These are phyloP conservation scores for Lathyrus sativus DNA, from an alignment of 306 rosid species.

Conservation along the genomic window DNA sequence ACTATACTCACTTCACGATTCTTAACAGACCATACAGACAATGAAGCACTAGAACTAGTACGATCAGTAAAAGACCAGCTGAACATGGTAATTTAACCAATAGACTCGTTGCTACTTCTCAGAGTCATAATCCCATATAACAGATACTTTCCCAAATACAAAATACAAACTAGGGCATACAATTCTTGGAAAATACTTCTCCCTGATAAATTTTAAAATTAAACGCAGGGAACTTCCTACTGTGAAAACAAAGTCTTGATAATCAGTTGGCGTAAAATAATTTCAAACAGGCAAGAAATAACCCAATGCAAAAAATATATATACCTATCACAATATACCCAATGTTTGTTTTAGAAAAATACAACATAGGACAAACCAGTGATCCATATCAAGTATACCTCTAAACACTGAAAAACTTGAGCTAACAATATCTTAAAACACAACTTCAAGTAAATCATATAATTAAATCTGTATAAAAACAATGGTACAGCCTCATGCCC, in stretches of 20 bases:
- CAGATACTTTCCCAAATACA: slow-evolving; percentile 1
- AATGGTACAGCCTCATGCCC: slow-evolving; percentile 28
- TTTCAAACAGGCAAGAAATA: slow-evolving; percentile 7
- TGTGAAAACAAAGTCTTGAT: slow-evolving; percentile 16
- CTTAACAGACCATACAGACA: neutral
- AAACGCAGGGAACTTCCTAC: slow-evolving; percentile 3
- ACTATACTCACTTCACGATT: neutral
- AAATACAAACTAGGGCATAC: slow-evolving; percentile 19
- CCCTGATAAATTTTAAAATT: neutral
- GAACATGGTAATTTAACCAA: slow-evolving; percentile 3
- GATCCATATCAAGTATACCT: slow-evolving; percentile 38
- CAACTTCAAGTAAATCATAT: slow-evolving; percentile 38
- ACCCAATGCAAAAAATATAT: slow-evolving; percentile 15
- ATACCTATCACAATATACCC: slow-evolving; percentile 32
- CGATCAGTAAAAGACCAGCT: neutral
- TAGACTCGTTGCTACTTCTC: neutral
- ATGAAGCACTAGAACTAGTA: neutral
- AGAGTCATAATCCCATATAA: neutral
- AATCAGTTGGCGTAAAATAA: slow-evolving; percentile 1
- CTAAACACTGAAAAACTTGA: slow-evolving; percentile 21
- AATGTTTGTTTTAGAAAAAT: slow-evolving; percentile 31
- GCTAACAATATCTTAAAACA: slow-evolving; percentile 33
- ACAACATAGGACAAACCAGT: slow-evolving; percentile 38
- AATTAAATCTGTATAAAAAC: slow-evolving; percentile 38
- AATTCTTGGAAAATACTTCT: neutral